Conservation (phyloP, 441 rosid genomes). For the Brassica balearica region DNA sequence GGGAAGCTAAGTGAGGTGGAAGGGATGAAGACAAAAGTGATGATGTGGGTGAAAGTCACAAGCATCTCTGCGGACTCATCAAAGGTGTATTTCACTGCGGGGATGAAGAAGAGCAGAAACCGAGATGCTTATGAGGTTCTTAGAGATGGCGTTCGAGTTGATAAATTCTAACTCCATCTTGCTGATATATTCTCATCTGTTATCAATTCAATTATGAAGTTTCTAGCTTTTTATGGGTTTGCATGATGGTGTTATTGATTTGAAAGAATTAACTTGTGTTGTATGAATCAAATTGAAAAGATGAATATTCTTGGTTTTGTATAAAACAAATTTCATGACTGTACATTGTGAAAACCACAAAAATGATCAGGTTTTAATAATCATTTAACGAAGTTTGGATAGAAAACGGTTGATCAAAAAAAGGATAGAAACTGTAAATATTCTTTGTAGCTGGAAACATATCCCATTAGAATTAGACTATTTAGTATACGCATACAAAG, state of each 20-base stretch:
- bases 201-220: background rate
- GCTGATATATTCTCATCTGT: background rate
- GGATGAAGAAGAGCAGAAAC: conserved; percentile 78
- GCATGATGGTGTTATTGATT: background rate
- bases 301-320: background rate
- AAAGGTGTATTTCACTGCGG: conserved; percentile 75
- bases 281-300: background rate
- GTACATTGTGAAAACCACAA: background rate
- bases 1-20: conserved; percentile 80
- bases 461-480: background rate
- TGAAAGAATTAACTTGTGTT: background rate
- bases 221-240: background rate
- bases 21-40: conserved; percentile 87
- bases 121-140: conserved; percentile 79
- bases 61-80: conserved; percentile 67
- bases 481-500: background rate
- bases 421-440: background rate
- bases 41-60: conserved; percentile 90
- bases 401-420: too few relatives aligned
- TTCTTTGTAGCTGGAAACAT: background rate
- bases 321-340: background rate
- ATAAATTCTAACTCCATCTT: conserved; percentile 60
- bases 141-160: conserved; percentile 68
- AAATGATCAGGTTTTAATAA: background rate
- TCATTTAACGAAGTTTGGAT: background rate